Evolutionary conservation across 2,329 filamentous ascomycete genomes (phyloP), one percentile per base, ranked within the genome.

Genomic region (Elsinoe australis): DNA sequence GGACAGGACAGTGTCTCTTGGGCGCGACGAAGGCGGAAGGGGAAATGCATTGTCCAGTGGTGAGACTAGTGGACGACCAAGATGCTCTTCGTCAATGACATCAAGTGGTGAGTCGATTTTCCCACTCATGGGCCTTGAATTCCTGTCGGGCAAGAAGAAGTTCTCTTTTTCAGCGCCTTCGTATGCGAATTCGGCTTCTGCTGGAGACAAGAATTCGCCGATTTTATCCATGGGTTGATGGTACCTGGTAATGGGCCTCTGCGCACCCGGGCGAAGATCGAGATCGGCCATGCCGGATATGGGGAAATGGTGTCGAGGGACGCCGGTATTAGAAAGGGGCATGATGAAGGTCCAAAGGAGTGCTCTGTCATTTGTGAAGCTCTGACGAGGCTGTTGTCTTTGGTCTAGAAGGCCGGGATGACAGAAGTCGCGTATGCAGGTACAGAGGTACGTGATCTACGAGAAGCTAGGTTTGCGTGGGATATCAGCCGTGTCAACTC

Each of bases 51-150:
- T 14, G 9, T 39, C 31, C 6, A 48, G 12, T 6, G 45, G 32
- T 2, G 34, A 31, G 9, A 48, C 33, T 12, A 39, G 15, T 5
- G 32, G 45, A 7, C 29, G 45, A 15, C 24, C 18, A 2, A n/a
- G 45, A 4, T 22, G 4, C 14, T 39, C 45, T n/a, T 48, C 45
- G 18, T n/a, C 28, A n/a, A 44, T 32, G 39, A 32, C 17, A 22
- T 48, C 21, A 14, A 38, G 45, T 19, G 45, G 45, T 10, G 45
- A 48, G 24, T 48, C 45, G 33, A 22, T 31, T 17, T 39, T 48
- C 18, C 9, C 10, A 14, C 21, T n/a, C 8, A 15, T 14, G 7
- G 32, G 45, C 24, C 29, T 36, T n/a, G 21, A 12, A 6, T n/a
- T 9, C 17, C 39, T 10, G 18, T 12, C 28, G 21, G 39, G 39